Percentiles rank a stretch among this genome's conserved stretches.
phyloP scores from a whole-genome alignment of 306 rosid species.

The Lathyrus aphaca region DNA sequence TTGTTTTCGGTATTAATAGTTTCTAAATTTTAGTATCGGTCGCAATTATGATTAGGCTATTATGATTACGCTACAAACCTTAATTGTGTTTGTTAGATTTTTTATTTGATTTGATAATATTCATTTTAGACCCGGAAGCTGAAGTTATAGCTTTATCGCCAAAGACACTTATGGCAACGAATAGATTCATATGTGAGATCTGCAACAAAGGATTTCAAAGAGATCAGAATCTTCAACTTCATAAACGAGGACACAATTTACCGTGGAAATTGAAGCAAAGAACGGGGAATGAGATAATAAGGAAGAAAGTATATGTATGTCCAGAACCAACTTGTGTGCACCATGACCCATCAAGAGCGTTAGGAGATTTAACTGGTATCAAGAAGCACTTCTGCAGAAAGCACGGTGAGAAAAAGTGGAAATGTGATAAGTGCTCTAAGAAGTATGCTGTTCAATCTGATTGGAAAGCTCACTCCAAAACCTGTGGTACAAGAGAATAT shows the following conservation, averaged over 20 bases:
- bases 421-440: conserved; percentile 95
- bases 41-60: too few species aligned
- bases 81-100: background rate
- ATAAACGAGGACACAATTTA: conserved; percentile 89
- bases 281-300: conserved; percentile 68
- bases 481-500: conserved; percentile 95
- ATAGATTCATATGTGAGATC: conserved; percentile 89
- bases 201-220: conserved; percentile 94
- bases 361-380: conserved; percentile 94
- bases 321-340: conserved; percentile 88
- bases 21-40: too few species aligned
- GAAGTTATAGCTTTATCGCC: conserved; percentile 91
- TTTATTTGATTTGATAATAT: background rate
- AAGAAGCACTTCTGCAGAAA: conserved; percentile 95
- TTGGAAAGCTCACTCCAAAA: conserved; percentile 95
- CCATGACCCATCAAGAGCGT: conserved; percentile 89
- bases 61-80: too few species aligned
- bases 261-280: conserved; percentile 98
- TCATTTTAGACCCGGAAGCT: conserved; percentile 81
- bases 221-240: conserved; percentile 96
- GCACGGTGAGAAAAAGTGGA: conserved; percentile 99
- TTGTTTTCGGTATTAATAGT: background rate
- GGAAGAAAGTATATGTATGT: conserved; percentile 92
- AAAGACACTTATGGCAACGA: conserved; percentile 78
- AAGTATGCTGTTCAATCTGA: conserved; percentile 95